Evolutionary conservation across 495 filamentous ascomycete species (phyloP), one percentile per base, ranked within the genome.

Genomic region (Talaromyces nanjingensis): DNA sequence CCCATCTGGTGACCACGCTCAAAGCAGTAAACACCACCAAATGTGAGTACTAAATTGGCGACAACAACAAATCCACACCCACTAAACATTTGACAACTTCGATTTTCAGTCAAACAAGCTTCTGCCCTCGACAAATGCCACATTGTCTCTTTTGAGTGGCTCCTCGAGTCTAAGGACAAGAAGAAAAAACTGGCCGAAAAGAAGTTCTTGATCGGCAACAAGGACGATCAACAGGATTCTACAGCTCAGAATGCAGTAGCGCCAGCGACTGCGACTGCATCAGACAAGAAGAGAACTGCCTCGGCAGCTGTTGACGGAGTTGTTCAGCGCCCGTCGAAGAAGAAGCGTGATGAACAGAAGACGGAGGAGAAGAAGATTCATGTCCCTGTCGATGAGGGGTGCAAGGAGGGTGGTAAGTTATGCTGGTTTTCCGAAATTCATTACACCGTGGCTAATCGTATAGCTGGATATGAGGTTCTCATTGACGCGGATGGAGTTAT

Each of bases 121-220:
- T 65, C 59, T 54, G 70, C 79, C 18, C 65, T 74, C 0, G 64
- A 76, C 14, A 73, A 68, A 12, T 79, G 88, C 25, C 78, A 78
- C 7, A 79, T 92, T 61, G 84, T 91, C 34, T 78, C 75, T 6
- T 62, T 89, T 4, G 71, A 84, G 6, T 92, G 89, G 89, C 79
- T 91, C 12, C 60, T 81, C 1, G 77, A 83, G 1, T 86, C 81
- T 8, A 68, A 79, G 14, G 65, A 76, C 25, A 69, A 75, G 3
- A 75, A 74, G 18, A 75, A 72, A 14, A 76, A 73, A n/a, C 60
- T 83, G 3, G 59, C 76, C 0, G 83, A 83, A 65, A 72, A 76
- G 20, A 45, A 74, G 4, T 77, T 78, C 63, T 62, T 75, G 1
- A 62, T 77, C 14, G 70, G 64, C 29, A 45, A 66, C 6, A 49